A percentile compares a stretch with the other conserved stretches of the same genome.
phyloP scores from a whole-genome alignment of 2,329 filamentous ascomycete species.

The Penicillium expansum region DNA sequence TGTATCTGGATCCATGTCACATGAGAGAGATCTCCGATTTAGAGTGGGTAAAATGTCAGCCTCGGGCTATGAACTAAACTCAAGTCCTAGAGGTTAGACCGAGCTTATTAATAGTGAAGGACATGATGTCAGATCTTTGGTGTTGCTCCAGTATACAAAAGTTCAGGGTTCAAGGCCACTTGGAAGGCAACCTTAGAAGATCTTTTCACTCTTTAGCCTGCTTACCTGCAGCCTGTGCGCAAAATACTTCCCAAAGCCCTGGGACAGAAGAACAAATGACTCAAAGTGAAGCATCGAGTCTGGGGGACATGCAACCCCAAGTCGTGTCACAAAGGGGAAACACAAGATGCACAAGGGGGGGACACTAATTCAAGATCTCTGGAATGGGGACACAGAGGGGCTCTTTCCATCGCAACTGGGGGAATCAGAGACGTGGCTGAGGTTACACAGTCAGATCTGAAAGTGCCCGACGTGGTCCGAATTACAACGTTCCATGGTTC shows the following conservation, averaged over 20 bases:
- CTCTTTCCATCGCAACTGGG: constrained; percentile 4
- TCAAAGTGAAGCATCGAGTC: neutral
- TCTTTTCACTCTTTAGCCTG: neutral
- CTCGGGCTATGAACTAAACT: constrained; percentile 5
- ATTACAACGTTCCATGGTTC: constrained; percentile 9
- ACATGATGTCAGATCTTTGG: constrained; percentile 13
- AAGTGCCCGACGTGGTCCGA: constrained; percentile 4
- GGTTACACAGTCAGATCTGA: constrained; percentile 6
- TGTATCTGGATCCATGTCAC: constrained; percentile 9
- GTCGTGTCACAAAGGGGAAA: neutral
- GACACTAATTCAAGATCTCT: neutral
- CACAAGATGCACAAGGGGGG: neutral
- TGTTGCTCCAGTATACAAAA: neutral
- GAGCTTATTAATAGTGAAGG: constrained; percentile 6
- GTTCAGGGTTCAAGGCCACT: neutral
- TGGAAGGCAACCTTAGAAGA: neutral
- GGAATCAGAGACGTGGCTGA: constrained; percentile 6
- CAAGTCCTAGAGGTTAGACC: neutral
- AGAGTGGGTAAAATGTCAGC: constrained; percentile 13
- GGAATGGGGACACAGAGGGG: neutral
- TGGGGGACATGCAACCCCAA: constrained; percentile 3
- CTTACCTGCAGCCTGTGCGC: neutral
- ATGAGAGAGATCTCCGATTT: constrained; percentile 18
- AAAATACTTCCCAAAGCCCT: neutral
- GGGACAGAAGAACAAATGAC: neutral